Evolutionary conservation across 495 filamentous ascomycete genomes (phyloP), one percentile per base, ranked within the genome.

Genomic region (Penicillium longicatenatum): DNA sequence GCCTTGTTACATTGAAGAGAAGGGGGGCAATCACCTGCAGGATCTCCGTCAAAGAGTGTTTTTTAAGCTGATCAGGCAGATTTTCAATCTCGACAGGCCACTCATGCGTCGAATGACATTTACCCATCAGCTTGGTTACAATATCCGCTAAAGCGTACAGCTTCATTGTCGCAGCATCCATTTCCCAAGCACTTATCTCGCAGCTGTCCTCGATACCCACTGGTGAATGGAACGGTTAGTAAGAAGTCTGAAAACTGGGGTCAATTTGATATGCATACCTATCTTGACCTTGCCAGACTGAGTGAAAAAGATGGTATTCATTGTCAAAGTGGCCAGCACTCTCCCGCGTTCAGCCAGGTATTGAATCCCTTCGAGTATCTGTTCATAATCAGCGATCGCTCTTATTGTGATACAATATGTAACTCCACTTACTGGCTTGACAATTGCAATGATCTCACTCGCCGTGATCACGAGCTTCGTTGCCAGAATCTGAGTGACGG

Each of bases 271-370:
- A 39, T 39, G 35, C 35, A 14, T 39, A 54, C 52, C 52, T 16
- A 54, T 54, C 52, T 54, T 54, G 26, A 54, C 39, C 4, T 35
- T 44, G 41, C 52, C 24, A 46, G 52, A 60, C 21, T 35, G 30
- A 35, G 57, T 54, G 12, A 55, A 4, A 45, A 55, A 60, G 42
- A 60, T 45, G 30, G 52, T 54, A 46, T 52, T 41, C 26, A 45
- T 21, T 12, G 39, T 54, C 42, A 50, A 47, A 35, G 31, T 22
- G 44, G 57, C 37, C 37, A 60, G 46, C 41, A 43, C 55, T 24
- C 57, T 48, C 50, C 52, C 43, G 10, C 50, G 7, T 46, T 55
- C 31, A 17, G 39, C 22, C 24, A 54, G n/a, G 21, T 37, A 22
- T 30, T 54, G 26, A 21, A 54, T 54, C 31, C 52, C 42, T 19